Conservation (phyloP, 768 basidiomycete species). For the Omphalotus guepiniiformis region DNA sequence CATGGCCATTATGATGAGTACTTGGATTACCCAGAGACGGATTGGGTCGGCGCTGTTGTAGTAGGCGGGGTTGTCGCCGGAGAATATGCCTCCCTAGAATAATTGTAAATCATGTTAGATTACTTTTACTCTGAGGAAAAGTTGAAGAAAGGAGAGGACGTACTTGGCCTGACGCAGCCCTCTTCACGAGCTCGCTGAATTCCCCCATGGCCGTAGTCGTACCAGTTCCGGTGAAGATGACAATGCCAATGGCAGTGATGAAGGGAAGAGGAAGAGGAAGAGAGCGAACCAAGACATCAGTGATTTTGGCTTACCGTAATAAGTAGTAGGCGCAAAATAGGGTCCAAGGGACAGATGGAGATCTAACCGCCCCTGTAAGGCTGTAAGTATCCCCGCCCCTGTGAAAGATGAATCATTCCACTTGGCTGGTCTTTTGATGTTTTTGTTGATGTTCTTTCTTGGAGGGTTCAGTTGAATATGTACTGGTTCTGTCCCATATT, state of each 20-base stretch:
- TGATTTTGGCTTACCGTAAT: too few relatives aligned
- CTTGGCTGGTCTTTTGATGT: too few relatives aligned
- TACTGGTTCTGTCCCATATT: too few relatives aligned
- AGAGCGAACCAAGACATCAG: too few relatives aligned
- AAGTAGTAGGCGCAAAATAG: too few relatives aligned
- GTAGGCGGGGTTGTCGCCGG: conserved; percentile 64
- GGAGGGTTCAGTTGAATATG: too few relatives aligned
- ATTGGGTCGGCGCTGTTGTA: conserved; percentile 69
- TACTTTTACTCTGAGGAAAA: not conserved
- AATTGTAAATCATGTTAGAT: not conserved
- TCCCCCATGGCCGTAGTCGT: not conserved
- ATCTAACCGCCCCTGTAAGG: too few relatives aligned
- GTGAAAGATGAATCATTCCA: too few relatives aligned
- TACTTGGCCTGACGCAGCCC: conserved; percentile 50
- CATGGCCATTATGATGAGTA: conserved; percentile 77
- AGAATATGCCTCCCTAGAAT: conserved; percentile 68
- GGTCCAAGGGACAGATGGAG: too few relatives aligned
- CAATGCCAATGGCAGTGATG: not conserved
- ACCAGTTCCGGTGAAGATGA: not conserved
- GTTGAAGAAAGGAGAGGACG: conserved; percentile 15
- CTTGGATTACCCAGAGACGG: conserved; percentile 72
- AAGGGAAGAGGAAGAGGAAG: not conserved
- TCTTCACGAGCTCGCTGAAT: conserved; percentile 26
- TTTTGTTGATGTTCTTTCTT: too few relatives aligned
- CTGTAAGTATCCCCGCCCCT: too few relatives aligned